Base-by-base conservation (phyloP, 257 asterid genomes). In the Nicotiana noctiflora region DNA sequence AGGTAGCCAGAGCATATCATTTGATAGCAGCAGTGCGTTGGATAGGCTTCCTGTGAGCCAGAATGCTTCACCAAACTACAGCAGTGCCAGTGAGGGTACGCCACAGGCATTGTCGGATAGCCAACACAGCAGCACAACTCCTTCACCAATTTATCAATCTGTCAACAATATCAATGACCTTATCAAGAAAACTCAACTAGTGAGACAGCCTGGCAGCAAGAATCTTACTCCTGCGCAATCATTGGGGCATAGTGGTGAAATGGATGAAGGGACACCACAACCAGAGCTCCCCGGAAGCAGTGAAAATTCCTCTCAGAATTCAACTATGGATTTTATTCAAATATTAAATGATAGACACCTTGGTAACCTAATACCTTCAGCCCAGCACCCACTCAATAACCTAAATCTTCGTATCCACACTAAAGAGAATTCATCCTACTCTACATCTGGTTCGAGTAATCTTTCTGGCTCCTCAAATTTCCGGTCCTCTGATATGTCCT, bases 401-500 rank as follows among this genome's bases (percentile, higher is more conserved):
- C 63, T 60, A 32, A 87, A 87, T 77, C 86, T 81, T 74, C 83
- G 66, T 25, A 63, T 81, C 55, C 84, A 80, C 23, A 81, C 86
- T 34, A 83, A 74, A 66, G 87, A 70, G 64, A 67, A 49, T 79
- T 61, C 83, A 21, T 31, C 81, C 18, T 5, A 55, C 81, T 84
- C 83, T 32, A 23, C 18, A 62, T 79, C 89, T 70, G 83, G 76
- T 55, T 84, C 89, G 4, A 85, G 84, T 77, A 79, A 79, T 76
- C 77, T 12, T 76, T 88, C 89, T 17, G 85, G 82, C 5, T 82
- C 84, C 18, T 40, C 68, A 63, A 82, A 82, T 70, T 79, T 65
- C 76, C 82, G 32, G 23, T 87, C 86, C 56, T 81, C 89, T 59
- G 77, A 75, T n/a, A 44, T 81, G 80, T 86, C 89, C 70, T 86